Evolutionary conservation across 345 rosid species (phyloP).

Genomic region (Gossypium australe): DNA sequence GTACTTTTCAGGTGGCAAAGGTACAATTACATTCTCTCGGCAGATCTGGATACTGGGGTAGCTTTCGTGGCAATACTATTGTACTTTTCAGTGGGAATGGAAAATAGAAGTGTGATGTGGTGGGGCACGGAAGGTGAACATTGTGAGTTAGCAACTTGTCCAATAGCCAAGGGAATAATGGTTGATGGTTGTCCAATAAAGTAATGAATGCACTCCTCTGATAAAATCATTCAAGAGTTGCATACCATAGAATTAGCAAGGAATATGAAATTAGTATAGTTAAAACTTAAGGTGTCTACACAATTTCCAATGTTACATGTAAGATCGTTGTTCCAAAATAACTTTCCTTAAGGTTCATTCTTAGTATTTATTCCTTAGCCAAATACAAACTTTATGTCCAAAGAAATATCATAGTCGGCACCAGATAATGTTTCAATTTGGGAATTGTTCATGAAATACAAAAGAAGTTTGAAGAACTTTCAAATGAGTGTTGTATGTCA

Average conservation of each 20-base stretch:
- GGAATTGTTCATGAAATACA: background rate
- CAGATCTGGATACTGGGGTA: too few species aligned
- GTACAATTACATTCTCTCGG: too few species aligned
- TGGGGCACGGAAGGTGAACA: too few species aligned
- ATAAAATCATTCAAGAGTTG: conserved; percentile 5
- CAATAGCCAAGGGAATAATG: too few species aligned
- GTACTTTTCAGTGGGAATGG: too few species aligned
- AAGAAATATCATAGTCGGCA: background rate
- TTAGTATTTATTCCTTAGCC: background rate
- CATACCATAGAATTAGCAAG: conserved; percentile 15
- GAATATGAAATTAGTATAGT: background rate
- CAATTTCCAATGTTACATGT: background rate
- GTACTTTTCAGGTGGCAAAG: too few species aligned
- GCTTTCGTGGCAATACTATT: too few species aligned
- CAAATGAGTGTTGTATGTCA: background rate
- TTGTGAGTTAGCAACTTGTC: too few species aligned
- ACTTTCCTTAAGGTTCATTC: background rate
- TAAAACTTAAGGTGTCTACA: background rate
- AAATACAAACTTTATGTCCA: background rate
- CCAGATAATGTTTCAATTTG: background rate
- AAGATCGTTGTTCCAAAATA: background rate
- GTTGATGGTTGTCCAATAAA: too few species aligned
- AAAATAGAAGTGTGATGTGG: too few species aligned
- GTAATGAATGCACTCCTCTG: background rate
- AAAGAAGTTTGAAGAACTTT: background rate